Conservation (phyloP, 2,329 filamentous ascomycete species). For the Onygenales sp. region DNA sequence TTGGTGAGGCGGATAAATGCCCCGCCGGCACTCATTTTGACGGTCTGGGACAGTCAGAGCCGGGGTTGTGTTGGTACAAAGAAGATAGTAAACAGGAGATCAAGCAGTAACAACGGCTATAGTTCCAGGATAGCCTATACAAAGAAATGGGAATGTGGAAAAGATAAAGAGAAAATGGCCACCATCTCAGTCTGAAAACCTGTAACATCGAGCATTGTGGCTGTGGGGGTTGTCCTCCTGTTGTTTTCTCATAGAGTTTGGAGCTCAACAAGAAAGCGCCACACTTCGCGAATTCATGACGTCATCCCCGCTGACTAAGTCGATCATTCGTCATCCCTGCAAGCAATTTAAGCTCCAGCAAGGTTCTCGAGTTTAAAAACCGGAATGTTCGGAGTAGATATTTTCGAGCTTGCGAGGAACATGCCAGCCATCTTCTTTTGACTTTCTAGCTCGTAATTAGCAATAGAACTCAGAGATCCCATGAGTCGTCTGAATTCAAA, state of each 20-base stretch:
- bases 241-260: background rate
- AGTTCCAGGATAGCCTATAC: too few species aligned
- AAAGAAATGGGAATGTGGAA: background rate
- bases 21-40: constrained; percentile 50
- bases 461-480: too few species aligned
- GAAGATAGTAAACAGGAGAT: too few species aligned
- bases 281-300: background rate
- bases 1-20: constrained; percentile 59
- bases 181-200: background rate
- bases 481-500: background rate
- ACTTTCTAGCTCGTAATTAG: too few species aligned
- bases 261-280: background rate
- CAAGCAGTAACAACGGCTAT: too few species aligned
- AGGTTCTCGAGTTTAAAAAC: too few species aligned
- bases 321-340: too few species aligned
- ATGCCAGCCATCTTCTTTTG: background rate
- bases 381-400: too few species aligned
- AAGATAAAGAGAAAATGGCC: background rate
- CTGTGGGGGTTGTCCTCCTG: background rate
- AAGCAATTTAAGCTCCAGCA: too few species aligned
- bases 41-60: background rate
- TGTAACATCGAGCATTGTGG: background rate
- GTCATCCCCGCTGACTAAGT: background rate
- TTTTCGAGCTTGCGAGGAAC: background rate
- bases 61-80: background rate